Evolutionary conservation across 768 basidiomycete genomes (phyloP).

Genomic region (Suillus variegatus): DNA sequence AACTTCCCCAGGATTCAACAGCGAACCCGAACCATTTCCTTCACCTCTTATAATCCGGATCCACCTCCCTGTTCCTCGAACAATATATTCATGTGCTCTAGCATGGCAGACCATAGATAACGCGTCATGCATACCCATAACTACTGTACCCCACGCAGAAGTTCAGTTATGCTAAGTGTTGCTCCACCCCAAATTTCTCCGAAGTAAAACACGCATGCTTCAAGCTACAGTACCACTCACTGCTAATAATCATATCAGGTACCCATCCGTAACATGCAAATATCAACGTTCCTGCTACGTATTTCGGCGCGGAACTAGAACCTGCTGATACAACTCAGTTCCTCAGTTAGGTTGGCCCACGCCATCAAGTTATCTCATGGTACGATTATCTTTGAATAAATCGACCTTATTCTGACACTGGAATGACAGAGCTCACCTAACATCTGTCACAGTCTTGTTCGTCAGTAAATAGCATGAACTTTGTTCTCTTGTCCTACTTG

Average conservation of each 20-base stretch:
- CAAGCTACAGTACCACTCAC: neutral
- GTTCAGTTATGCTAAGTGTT: neutral
- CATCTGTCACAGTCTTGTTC: neutral
- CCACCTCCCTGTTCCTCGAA: neutral
- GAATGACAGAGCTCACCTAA: neutral
- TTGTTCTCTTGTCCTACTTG: neutral
- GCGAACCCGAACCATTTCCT: neutral
- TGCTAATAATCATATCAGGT: neutral
- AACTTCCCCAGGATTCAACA: neutral
- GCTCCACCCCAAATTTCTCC: neutral
- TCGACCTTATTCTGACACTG: neutral
- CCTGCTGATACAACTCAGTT: neutral
- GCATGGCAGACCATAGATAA: neutral
- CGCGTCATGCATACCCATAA: neutral
- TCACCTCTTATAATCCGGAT: neutral
- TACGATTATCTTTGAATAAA: neutral
- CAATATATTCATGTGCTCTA: neutral
- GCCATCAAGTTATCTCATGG: neutral
- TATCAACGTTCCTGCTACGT: neutral
- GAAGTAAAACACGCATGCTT: neutral
- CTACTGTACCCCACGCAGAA: neutral
- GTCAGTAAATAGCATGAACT: neutral
- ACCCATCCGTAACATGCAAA: neutral
- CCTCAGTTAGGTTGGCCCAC: neutral
- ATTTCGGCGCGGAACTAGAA: neutral